These are phyloP conservation scores for Santalum album DNA, from an alignment of 164 flowering plant species.

Conservation along the genomic window DNA sequence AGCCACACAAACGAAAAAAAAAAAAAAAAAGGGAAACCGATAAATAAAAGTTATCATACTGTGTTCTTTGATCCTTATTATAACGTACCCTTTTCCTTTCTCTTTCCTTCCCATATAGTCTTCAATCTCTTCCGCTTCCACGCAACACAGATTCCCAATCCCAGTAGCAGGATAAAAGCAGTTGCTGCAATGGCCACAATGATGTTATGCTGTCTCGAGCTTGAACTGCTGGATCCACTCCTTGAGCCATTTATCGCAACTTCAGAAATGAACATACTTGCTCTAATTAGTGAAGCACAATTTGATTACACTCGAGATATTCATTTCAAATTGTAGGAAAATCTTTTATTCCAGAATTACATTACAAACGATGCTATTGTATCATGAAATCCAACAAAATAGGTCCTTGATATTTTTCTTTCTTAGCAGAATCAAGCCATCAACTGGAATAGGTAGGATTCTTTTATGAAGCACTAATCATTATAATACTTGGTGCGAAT, in stretches of 20 bases:
- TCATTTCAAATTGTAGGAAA: no score
- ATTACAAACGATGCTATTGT: no score
- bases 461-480: no score
- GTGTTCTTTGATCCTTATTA: no score
- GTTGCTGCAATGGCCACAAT: conserved; percentile 21
- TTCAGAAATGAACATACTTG: neutral
- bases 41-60: neutral
- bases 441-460: no score
- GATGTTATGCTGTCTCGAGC: neutral
- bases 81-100: conserved; percentile 17
- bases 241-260: conserved; percentile 2
- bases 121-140: conserved; percentile 20
- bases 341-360: no score
- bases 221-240: conserved; percentile 9
- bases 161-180: conserved; percentile 15
- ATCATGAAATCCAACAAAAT: no score
- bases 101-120: neutral
- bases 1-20: neutral
- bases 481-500: no score
- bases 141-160: conserved; percentile 10
- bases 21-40: neutral
- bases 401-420: no score
- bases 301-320: no score
- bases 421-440: no score
- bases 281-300: neutral